Conservation (phyloP, 306 rosid genomes). For the Arachis stenosperma region DNA sequence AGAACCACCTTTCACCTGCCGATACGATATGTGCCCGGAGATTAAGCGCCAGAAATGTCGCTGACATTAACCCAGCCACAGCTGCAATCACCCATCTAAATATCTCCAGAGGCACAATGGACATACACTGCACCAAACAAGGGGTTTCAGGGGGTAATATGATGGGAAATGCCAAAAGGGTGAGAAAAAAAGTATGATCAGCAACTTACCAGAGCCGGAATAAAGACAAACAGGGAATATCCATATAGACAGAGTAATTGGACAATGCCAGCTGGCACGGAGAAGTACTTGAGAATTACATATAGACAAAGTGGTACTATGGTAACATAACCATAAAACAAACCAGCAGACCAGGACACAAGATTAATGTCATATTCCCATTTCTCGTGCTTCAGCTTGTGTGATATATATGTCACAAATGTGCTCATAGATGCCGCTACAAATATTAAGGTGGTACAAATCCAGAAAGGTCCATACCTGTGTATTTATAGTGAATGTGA, state of each 20-base stretch:
- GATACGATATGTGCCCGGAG: conserved; percentile 89
- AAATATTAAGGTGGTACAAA: conserved; percentile 92
- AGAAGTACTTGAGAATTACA: conserved; percentile 85
- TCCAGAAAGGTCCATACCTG: conserved; percentile 99
- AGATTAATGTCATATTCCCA: conserved; percentile 95
- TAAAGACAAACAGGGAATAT: conserved; percentile 86
- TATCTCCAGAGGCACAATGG: conserved; percentile 76
- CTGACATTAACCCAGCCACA: conserved; percentile 91
- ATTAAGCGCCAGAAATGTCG: conserved; percentile 87
- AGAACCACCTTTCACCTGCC: conserved; percentile 91
- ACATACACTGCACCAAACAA: conserved; percentile 75
- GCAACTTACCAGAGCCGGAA: conserved; percentile 85
- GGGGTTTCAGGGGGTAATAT: conserved; percentile 12
- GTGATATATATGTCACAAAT: conserved; percentile 86
- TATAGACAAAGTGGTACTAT: conserved; percentile 77
- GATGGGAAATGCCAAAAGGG: conserved; percentile 8
- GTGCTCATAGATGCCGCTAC: conserved; percentile 96
- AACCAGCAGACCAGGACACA: conserved; percentile 94
- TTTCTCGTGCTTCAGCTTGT: conserved; percentile 74
- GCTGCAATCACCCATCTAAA: conserved; percentile 90
- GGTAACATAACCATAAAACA: conserved; percentile 93
- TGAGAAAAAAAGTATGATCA: conserved; percentile 30
- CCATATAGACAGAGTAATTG: conserved; percentile 95
- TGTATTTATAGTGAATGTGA: conserved; percentile 23
- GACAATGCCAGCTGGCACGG: conserved; percentile 89